Percentiles rank a stretch among this genome's conserved stretches.
Conservation (phyloP, 2,329 filamentous ascomycete genomes). For the Pseudocercospora pini-densiflorae region DNA sequence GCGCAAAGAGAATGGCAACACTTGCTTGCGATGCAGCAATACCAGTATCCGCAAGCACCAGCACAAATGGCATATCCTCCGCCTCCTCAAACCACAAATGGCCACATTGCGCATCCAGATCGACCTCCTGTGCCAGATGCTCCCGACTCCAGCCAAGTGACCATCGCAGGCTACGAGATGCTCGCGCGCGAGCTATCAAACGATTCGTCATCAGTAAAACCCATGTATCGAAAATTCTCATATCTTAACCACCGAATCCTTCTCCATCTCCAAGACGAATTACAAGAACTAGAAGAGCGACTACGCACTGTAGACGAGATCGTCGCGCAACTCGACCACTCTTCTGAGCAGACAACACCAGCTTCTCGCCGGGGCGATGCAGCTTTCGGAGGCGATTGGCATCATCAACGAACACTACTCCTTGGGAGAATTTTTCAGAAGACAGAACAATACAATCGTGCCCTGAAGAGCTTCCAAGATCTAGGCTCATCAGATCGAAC, state of each 20-base stretch:
- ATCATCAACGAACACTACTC: constrained; percentile 64
- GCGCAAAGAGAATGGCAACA: constrained; percentile 33
- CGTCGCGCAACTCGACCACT: constrained; percentile 48
- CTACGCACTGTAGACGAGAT: constrained; percentile 70
- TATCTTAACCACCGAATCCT: constrained; percentile 80
- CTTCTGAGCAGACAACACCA: constrained; percentile 43
- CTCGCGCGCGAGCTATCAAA: constrained; percentile 61
- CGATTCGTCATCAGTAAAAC: constrained; percentile 41
- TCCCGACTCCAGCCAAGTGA: constrained; percentile 36
- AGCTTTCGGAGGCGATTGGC: constrained; percentile 60
- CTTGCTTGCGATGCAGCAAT: constrained; percentile 35
- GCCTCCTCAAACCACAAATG: constrained; percentile 21
- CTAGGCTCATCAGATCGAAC: constrained; percentile 55
- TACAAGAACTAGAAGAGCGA: constrained; percentile 79
- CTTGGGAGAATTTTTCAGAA: constrained; percentile 68
- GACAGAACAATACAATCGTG: constrained; percentile 68
- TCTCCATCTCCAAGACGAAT: constrained; percentile 83
- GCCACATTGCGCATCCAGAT: constrained; percentile 22
- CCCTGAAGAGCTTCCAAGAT: constrained; percentile 62
- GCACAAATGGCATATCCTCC: constrained; percentile 15
- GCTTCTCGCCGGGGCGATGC: constrained; percentile 65
- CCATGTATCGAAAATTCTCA: constrained; percentile 83
- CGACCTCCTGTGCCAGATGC: constrained; percentile 37
- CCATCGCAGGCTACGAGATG: constrained; percentile 63
- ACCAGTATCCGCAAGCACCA: constrained; percentile 21